A percentile compares a stretch with the other conserved stretches of the same genome.
phyloP scores from a whole-genome alignment of 192 early-diverging fungal genomes.

The Coemansia sp. region DNA sequence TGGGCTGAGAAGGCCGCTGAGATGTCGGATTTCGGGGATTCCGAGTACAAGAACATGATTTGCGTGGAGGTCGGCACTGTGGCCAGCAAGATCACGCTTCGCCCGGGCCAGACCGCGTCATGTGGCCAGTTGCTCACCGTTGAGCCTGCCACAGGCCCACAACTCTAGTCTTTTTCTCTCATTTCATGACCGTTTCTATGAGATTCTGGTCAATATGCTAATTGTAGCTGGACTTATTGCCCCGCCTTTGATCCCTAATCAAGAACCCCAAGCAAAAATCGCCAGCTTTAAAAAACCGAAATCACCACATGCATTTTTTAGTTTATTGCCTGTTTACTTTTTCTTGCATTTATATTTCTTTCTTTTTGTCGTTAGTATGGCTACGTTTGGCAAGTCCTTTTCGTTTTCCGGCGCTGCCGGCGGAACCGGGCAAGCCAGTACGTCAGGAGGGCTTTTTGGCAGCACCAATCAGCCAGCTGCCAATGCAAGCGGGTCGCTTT shows the following conservation, averaged over 20 bases:
- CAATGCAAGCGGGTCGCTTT: constrained; percentile 13
- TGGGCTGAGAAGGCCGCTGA: constrained; percentile 86
- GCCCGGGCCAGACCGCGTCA: constrained; percentile 66
- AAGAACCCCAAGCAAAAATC: not conserved
- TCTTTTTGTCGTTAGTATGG: constrained; percentile 25
- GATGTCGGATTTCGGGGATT: constrained; percentile 90
- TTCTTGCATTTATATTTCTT: constrained; percentile 1
- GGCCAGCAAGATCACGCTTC: constrained; percentile 62
- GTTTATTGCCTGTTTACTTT: constrained; percentile 1
- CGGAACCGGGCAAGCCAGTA: constrained; percentile 1
- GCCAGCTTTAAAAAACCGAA: too few relatives aligned
- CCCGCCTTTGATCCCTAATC: not conserved
- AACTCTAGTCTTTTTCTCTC: not conserved
- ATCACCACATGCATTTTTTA: not conserved
- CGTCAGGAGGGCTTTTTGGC: constrained; percentile 29
- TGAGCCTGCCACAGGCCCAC: constrained; percentile 5
- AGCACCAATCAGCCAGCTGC: constrained; percentile 21
- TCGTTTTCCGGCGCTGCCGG: constrained; percentile 39
- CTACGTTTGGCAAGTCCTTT: constrained; percentile 41
- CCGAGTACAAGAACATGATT: constrained; percentile 84
- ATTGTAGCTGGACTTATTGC: too few relatives aligned
- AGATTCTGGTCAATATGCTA: too few relatives aligned
- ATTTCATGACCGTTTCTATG: too few relatives aligned
- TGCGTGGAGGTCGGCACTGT: constrained; percentile 88
- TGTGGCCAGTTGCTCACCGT: constrained; percentile 68